These are phyloP conservation scores for Nemophila menziesii DNA, from an alignment of 257 asterid species.

Conservation along the genomic window DNA sequence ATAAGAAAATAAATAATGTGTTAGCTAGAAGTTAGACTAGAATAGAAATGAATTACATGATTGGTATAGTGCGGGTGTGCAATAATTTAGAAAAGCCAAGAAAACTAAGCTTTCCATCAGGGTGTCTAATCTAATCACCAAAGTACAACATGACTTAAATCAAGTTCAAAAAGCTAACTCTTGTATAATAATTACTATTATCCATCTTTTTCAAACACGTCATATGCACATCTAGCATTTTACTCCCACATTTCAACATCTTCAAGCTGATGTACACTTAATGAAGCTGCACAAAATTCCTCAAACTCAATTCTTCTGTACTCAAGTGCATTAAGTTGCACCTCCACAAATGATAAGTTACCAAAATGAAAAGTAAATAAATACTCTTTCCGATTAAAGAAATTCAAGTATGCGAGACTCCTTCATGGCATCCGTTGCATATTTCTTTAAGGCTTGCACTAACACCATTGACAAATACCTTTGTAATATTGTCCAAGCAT, in stretches of 20 bases:
- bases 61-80: no score
- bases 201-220: constrained; percentile 80
- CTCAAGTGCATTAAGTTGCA: constrained; percentile 78
- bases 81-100: no score
- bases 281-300: constrained; percentile 76
- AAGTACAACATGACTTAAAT: no score
- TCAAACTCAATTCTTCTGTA: constrained; percentile 94
- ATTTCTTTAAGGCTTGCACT: constrained; percentile 73
- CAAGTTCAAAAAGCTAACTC: constrained; percentile 92
- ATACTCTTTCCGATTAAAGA: constrained; percentile 78
- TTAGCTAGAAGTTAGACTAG: no score
- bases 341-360: neutral
- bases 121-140: no score
- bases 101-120: no score
- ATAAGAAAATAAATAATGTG: no score
- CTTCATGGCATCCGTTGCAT: constrained; percentile 80
- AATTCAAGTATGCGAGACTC: constrained; percentile 71
- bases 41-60: no score
- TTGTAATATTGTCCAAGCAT: constrained; percentile 30
- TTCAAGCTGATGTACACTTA: constrained; percentile 72
- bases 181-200: constrained; percentile 78
- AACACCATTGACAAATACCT: constrained; percentile 22
- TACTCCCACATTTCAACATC: constrained; percentile 81
- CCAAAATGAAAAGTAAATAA: no score
- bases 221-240: constrained; percentile 84